Percentiles rank a stretch among this genome's conserved stretches.
Evolutionary conservation across 768 basidiomycete genomes (phyloP).

Genomic region (Podaxis sp.): DNA sequence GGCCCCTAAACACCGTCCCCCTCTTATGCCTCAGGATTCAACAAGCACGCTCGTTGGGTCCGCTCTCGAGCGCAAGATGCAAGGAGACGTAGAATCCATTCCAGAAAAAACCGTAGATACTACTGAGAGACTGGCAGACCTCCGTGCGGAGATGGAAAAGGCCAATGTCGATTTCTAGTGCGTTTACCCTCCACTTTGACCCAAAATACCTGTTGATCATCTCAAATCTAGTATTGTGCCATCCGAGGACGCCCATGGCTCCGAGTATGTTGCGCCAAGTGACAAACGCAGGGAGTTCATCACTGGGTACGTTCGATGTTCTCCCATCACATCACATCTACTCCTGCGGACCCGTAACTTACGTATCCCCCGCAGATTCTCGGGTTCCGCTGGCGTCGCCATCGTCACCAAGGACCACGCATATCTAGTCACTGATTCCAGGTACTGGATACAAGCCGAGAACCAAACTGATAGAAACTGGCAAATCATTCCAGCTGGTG

Average conservation of each 20-base stretch:
- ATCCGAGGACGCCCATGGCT: conserved; percentile 79
- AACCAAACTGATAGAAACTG: conserved; percentile 74
- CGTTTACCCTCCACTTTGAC: conserved; percentile 27
- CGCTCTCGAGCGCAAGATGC: conserved; percentile 65
- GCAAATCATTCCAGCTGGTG: conserved; percentile 62
- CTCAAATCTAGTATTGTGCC: conserved; percentile 58
- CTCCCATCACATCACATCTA: conserved; percentile 14
- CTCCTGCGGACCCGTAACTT: conserved; percentile 3
- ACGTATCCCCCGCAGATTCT: conserved; percentile 23
- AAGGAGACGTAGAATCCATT: conserved; percentile 55
- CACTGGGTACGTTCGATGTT: conserved; percentile 54
- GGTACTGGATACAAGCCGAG: conserved; percentile 81
- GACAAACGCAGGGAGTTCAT: conserved; percentile 82
- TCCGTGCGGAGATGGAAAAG: conserved; percentile 66
- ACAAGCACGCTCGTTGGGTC: conserved; percentile 75
- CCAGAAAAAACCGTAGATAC: conserved; percentile 45
- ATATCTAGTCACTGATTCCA: conserved; percentile 76
- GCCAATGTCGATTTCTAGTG: conserved; percentile 77
- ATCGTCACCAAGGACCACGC: conserved; percentile 66
- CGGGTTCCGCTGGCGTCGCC: conserved; percentile 62
- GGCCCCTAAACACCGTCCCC: conserved; percentile 37
- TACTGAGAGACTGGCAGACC: conserved; percentile 52
- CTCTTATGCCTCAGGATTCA: conserved; percentile 55
- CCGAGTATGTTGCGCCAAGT: conserved; percentile 75
- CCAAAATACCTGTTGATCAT: conserved; percentile 11